Base-by-base conservation (phyloP, 2,329 filamentous ascomycete species). In the Fusarium hainanense region DNA sequence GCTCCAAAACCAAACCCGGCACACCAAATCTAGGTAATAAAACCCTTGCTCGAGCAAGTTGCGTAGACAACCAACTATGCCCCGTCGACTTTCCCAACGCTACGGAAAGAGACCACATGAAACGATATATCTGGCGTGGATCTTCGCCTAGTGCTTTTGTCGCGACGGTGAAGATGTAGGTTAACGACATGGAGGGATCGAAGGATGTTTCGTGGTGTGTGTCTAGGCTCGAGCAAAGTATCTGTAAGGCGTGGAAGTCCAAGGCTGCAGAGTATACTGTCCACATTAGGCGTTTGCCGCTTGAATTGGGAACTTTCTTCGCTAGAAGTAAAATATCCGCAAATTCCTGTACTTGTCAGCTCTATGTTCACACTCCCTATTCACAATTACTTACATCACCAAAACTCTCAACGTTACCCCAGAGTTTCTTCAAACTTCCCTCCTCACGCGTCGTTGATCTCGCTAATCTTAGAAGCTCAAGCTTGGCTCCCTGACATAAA, bases 101-200 rank as follows among this genome's bases (percentile, higher is more conserved):
- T 20, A 74, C 69, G 1, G 71, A 73, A 3, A 74, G 43, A 0
- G 71, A 70, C 71, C 71, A 74, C 54, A 74, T 74, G 14, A 73
- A 72, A 3, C 71, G 71, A 18, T 64, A 74, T 1, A 67, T 63
- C 7, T 74, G 71, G 1, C 69, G 64, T 2, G 61, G 23, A 20
- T 69, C 61, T 43, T 74, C 71, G 1, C 44, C 21, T 0, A 74
- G 58, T 3, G 63, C 71, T 9, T 74, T 73, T 6, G 60, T 66
- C 10, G 71, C 69, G 16, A 73, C 58, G 4, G 42, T 30, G 3
- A 73, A 42, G 16, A 73, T 74, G 3, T 57, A 57, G 0, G 66
- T 32, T 1, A 72, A 27, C 0, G 60, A 55, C 2, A 46, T 13
- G 0, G 69, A 48, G 0, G 58, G 20, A 2, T 46, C 42, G 12